Evolutionary conservation across 257 asterid genomes (phyloP).

Genomic region (Solanum clarkiae): DNA sequence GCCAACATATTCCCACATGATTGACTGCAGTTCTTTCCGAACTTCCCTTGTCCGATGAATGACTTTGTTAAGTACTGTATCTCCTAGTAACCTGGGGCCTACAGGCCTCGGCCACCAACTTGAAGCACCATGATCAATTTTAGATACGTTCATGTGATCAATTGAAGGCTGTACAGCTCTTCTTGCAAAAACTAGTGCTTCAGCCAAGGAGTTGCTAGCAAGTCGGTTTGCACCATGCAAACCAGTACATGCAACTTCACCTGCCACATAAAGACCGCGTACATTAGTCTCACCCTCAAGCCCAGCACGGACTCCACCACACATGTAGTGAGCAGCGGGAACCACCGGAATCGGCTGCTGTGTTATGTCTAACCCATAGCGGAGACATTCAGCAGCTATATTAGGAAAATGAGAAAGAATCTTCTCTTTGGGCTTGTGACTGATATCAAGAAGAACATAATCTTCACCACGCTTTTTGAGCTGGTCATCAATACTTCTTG

Average conservation of each 20-base stretch:
- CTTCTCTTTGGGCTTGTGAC: conserved; percentile 57
- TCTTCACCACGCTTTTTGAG: conserved; percentile 75
- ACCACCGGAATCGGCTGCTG: conserved; percentile 83
- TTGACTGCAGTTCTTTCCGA: conserved; percentile 52
- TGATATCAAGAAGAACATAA: conserved; percentile 85
- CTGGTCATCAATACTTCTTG: conserved; percentile 92
- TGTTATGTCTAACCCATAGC: conserved; percentile 82
- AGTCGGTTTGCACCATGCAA: conserved; percentile 91
- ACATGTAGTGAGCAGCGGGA: conserved; percentile 99
- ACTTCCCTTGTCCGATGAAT: conserved; percentile 45
- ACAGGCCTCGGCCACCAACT: conserved; percentile 55
- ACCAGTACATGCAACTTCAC: conserved; percentile 98
- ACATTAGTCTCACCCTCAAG: conserved; percentile 91
- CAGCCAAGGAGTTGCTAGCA: conserved; percentile 89
- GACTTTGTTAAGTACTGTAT: conserved; percentile 14
- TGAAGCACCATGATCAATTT: conserved; percentile 22
- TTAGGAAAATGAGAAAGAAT: conserved; percentile 88
- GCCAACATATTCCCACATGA: conserved; percentile 93
- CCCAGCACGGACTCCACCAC: conserved; percentile 98
- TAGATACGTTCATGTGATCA: conserved; percentile 38
- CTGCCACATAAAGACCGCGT: conserved; percentile 76
- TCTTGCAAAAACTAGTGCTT: conserved; percentile 90
- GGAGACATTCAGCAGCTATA: conserved; percentile 85
- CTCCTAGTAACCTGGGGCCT: conserved; percentile 47
- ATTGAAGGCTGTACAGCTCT: conserved; percentile 85